Evolutionary conservation across 305 asterid species (phyloP).

Genomic region (Solanum hybrid): DNA sequence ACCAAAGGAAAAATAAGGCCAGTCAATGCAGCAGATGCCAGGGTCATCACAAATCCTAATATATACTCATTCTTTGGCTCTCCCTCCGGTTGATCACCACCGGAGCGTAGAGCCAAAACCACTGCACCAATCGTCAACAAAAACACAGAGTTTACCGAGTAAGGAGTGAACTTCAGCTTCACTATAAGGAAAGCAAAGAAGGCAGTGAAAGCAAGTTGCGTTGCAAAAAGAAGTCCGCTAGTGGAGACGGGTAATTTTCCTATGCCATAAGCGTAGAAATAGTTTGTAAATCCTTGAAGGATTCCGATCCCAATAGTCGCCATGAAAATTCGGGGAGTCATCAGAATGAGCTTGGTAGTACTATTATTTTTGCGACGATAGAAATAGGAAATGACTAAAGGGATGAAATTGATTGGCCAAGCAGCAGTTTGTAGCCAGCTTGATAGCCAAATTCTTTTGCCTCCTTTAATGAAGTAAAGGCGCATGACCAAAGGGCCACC

Average conservation of each 20-base stretch:
- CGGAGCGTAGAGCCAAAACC: not conserved
- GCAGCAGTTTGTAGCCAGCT: conserved; percentile 20
- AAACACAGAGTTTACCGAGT: not conserved
- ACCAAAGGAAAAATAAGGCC: conserved; percentile 11
- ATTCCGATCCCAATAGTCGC: conserved; percentile 8
- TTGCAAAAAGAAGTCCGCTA: not conserved
- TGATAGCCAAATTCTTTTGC: conserved; percentile 22
- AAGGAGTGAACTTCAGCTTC: not conserved
- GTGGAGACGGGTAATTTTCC: not conserved
- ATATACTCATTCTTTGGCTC: conserved; percentile 4
- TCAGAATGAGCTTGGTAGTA: not conserved
- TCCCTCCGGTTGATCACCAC: not conserved
- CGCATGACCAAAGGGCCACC: not conserved
- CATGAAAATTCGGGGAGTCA: conserved; percentile 6
- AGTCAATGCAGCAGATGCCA: not conserved
- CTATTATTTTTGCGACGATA: not conserved
- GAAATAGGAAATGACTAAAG: conserved; percentile 7
- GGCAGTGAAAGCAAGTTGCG: conserved; percentile 8
- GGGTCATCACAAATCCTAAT: conserved; percentile 5
- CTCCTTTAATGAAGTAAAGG: conserved; percentile 13
- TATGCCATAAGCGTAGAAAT: not conserved
- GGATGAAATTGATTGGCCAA: conserved; percentile 16
- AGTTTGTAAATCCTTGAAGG: not conserved
- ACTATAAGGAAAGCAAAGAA: not conserved
- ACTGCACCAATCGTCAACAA: not conserved